Evolutionary conservation across 805 yeast species (phyloP).

Genomic region (Tetrapisispora arboricola): DNA sequence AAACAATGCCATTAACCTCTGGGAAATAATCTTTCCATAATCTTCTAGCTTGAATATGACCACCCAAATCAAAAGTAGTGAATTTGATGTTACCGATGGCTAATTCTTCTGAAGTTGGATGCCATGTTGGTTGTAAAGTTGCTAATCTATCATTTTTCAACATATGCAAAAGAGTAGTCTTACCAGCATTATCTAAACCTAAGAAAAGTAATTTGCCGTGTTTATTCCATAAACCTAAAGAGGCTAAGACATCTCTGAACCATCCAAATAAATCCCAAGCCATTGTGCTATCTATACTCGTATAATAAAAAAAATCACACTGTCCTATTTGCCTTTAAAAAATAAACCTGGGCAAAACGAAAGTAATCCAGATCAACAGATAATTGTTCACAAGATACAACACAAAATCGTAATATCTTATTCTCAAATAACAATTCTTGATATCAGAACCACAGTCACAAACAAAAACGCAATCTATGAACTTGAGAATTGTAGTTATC

Average conservation of each 20-base stretch:
- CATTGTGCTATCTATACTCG: constrained; percentile 9
- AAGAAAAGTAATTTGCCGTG: constrained; percentile 93
- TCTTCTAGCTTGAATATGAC: constrained; percentile 97
- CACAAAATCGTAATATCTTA: no score
- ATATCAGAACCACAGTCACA: no score
- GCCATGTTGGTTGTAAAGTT: constrained; percentile 93
- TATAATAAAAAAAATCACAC: no score
- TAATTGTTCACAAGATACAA: no score
- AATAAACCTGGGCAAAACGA: no score
- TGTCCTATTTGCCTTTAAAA: no score
- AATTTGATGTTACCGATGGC: constrained; percentile 94
- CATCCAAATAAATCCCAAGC: constrained; percentile 29
- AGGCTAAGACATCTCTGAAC: constrained; percentile 64
- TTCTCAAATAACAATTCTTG: no score
- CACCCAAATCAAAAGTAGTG: constrained; percentile 98
- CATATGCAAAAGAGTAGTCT: constrained; percentile 82
- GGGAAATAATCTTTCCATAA: constrained; percentile 99
- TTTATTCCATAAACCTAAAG: constrained; percentile 80
- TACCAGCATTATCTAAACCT: constrained; percentile 97
- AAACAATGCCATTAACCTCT: constrained; percentile 95
- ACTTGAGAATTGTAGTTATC: no score
- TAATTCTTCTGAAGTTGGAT: constrained; percentile 96
- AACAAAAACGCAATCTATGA: no score
- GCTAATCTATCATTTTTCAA: constrained; percentile 93
- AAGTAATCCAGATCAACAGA: no score